Conservation (phyloP, 2,329 filamentous ascomycete species). For the Aspergillus terreus region DNA sequence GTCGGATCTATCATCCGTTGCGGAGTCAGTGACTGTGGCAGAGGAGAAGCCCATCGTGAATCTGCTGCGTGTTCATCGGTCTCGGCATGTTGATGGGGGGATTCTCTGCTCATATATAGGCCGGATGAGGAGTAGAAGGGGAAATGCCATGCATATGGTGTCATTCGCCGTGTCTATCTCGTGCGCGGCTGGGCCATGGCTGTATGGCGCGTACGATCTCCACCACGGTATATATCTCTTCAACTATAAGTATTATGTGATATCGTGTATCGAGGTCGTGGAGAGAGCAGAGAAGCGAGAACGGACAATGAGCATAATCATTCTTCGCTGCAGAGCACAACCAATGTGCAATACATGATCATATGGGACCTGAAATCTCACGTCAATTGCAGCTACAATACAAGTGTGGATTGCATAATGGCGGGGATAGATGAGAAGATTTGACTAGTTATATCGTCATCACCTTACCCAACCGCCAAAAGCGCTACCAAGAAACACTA, state of each 20-base stretch:
- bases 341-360: too few species aligned
- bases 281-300: too few species aligned
- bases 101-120: too few species aligned
- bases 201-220: too few species aligned
- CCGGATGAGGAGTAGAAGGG: too few species aligned
- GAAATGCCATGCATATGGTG: not conserved
- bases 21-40: not conserved
- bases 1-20: not conserved
- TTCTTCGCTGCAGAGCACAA: too few species aligned
- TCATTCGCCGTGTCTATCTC: not conserved
- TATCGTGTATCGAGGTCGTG: too few species aligned
- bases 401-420: conserved; percentile 1
- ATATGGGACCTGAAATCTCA: not conserved
- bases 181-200: not conserved
- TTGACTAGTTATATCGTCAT: not conserved
- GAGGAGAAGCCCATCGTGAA: not conserved
- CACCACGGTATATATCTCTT: too few species aligned
- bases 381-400: not conserved
- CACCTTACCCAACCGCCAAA: not conserved
- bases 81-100: not conserved
- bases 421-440: conserved; percentile 2
- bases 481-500: not conserved
- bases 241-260: too few species aligned
- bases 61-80: not conserved
- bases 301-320: too few species aligned